Evolutionary conservation across 2,329 filamentous ascomycete genomes (phyloP).

Genomic region (Trichoderma atrobrunneum): DNA sequence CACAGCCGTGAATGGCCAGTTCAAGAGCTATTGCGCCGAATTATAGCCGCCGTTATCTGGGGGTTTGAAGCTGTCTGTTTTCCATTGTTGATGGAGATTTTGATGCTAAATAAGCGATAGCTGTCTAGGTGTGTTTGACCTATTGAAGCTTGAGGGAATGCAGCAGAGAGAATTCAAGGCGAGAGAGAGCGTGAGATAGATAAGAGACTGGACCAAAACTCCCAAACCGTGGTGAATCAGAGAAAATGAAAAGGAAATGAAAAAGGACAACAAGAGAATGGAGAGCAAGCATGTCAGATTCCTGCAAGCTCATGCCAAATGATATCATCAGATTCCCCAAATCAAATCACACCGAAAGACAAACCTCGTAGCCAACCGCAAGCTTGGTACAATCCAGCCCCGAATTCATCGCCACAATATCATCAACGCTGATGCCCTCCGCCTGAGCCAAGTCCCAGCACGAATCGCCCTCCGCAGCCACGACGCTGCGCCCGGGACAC

Average conservation of each 20-base stretch:
- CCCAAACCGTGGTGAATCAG: neutral
- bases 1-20: neutral
- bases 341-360: conserved; percentile 36
- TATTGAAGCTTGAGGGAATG: neutral
- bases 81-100: neutral
- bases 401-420: conserved; percentile 44
- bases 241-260: neutral
- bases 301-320: neutral
- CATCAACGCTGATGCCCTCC: conserved; percentile 43
- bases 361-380: conserved; percentile 42
- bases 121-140: neutral
- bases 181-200: neutral
- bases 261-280: neutral
- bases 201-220: neutral
- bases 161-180: neutral
- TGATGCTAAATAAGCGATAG: neutral
- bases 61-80: neutral
- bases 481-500: conserved; percentile 38
- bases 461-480: conserved; percentile 46
- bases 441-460: conserved; percentile 52
- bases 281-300: neutral
- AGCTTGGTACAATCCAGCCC: conserved; percentile 48
- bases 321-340: neutral
- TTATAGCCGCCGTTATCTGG: conserved; percentile 8
- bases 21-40: conserved; percentile 9